These are phyloP conservation scores for Vigna radiata DNA, from an alignment of 306 rosid genomes.

Conservation along the genomic window DNA sequence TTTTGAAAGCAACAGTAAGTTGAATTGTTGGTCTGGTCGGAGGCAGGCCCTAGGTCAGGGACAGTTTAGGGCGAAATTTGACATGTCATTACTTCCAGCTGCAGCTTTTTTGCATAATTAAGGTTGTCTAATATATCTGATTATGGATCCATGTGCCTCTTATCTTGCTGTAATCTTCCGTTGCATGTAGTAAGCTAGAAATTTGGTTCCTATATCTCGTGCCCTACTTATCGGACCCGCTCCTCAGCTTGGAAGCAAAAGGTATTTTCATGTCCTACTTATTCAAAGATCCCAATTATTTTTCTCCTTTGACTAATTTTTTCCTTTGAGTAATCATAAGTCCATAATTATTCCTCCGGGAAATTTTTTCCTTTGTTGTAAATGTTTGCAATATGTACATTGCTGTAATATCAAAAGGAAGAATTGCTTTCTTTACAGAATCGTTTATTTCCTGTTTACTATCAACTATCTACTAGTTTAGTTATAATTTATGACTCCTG, in stretches of 20 bases:
- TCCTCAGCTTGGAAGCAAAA: slow-evolving; percentile 33
- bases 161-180: slow-evolving; percentile 12
- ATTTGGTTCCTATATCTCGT: slow-evolving; percentile 17
- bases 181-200: slow-evolving; percentile 19
- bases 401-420: slow-evolving; percentile 16
- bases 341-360: slow-evolving; percentile 33
- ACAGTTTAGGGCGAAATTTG: slow-evolving; percentile 27
- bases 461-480: too few species aligned
- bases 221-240: slow-evolving; percentile 15
- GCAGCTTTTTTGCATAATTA: slow-evolving; percentile 31
- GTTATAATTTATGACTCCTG: not conserved
- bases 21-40: slow-evolving; percentile 22
- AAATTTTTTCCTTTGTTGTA: slow-evolving; percentile 38
- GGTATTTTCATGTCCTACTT: slow-evolving; percentile 25
- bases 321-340: slow-evolving; percentile 10
- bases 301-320: slow-evolving; percentile 30
- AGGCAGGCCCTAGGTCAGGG: slow-evolving; percentile 14
- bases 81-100: not conserved
- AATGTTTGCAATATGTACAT: slow-evolving; percentile 32
- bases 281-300: slow-evolving; percentile 37
- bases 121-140: slow-evolving; percentile 43
- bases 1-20: slow-evolving; percentile 20
- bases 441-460: slow-evolving; percentile 23
- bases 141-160: slow-evolving; percentile 35
- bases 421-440: slow-evolving; percentile 19